Base-by-base conservation (phyloP, 495 filamentous ascomycete genomes). In the Aspergillus incahuasiensis region DNA sequence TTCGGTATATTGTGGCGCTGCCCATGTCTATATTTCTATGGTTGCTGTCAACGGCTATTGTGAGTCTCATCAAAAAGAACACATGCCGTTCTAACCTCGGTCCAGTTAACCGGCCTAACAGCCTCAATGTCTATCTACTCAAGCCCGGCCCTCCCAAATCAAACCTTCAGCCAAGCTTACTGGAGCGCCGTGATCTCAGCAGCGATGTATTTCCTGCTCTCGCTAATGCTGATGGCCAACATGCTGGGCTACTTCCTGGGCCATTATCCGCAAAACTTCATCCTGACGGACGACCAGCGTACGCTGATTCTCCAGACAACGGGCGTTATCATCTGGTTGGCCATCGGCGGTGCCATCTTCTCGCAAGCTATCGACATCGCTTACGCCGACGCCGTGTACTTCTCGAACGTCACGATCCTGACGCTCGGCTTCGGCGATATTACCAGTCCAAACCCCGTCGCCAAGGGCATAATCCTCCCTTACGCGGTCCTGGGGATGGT, bases 401-500 rank as follows among this genome's bases (percentile, higher is more conserved):
- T 86, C 62, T 82, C 74, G 58, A 83, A 86, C 54, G 77, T 87
- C 1, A 86, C 84, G 0, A 81, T 86, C 44, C 68, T 87, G 1
- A 86, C 84, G 1, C 72, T 87, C n/a, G 84, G 84, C 2, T 87
- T 84, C 62, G 84, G 84, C 18, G 84, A 87, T 63, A 71, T 85
- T 19, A 71, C 68, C 30, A 65, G 81, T 5, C 58, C 60, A 0
- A 75, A 71, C 5, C 47, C 80, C 41, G 57, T 79, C 9, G 86
- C 82, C 0, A 78, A 85, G 39, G 81, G 82, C 1, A 73, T 97
- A 8, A 71, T 96, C 15, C 85, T 96, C 25, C 91, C 91, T 0
- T 97, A 86, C 60, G 84, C 91, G 0, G 82, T 96, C 3, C 81
- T 91, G 19, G 92, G 92, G 6, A 87, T 96, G 45, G 84, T 92